These are phyloP conservation scores for Mangifera indica DNA, from an alignment of 345 rosid genomes.

Conservation along the genomic window DNA sequence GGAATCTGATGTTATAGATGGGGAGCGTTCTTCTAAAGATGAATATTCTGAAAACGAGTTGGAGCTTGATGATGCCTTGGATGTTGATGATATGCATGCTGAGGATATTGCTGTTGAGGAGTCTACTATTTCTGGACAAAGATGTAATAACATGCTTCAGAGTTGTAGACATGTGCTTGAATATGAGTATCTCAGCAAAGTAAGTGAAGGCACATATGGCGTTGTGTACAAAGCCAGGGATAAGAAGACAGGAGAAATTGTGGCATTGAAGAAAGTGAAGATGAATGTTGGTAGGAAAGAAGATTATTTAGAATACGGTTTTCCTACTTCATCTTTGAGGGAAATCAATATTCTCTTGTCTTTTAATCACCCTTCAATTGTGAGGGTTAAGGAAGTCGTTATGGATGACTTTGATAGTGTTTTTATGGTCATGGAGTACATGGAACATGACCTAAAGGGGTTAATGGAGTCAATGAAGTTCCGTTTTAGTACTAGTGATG, in stretches of 20 bases:
- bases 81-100: constrained; percentile 24
- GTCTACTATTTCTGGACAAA: constrained; percentile 19
- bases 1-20: constrained; percentile 32
- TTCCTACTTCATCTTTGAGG: constrained; percentile 79
- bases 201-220: constrained; percentile 87
- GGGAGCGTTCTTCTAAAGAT: constrained; percentile 21
- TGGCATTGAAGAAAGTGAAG: constrained; percentile 85
- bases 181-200: constrained; percentile 71
- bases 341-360: constrained; percentile 83
- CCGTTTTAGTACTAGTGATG: constrained; percentile 83
- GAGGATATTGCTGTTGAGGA: constrained; percentile 30
- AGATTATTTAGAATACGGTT: constrained; percentile 56
- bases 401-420: constrained; percentile 61
- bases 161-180: constrained; percentile 67
- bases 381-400: constrained; percentile 78
- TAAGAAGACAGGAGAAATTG: constrained; percentile 61
- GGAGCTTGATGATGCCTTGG: constrained; percentile 29
- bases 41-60: constrained; percentile 33
- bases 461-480: constrained; percentile 66
- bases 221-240: constrained; percentile 77
- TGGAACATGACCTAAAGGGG: constrained; percentile 80
- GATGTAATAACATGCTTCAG: constrained; percentile 54
- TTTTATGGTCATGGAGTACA: constrained; percentile 91
- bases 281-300: constrained; percentile 61
- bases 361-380: constrained; percentile 69